phyloP scores from a whole-genome alignment of 2,329 filamentous ascomycete genomes.

The Orbilia brochopaga region DNA sequence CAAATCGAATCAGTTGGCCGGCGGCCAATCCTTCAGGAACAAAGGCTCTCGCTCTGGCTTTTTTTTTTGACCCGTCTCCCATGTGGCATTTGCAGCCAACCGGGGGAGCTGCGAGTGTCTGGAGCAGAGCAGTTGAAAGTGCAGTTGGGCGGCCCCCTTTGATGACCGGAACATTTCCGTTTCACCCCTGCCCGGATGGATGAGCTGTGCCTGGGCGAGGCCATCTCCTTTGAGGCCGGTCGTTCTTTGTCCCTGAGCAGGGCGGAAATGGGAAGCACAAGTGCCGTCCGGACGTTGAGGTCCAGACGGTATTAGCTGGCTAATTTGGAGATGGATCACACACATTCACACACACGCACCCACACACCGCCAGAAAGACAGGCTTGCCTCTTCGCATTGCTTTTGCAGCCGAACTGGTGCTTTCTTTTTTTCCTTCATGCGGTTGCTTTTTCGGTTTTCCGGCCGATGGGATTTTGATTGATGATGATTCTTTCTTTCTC shows the following conservation, averaged over 20 bases:
- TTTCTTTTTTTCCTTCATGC: constrained; percentile 5
- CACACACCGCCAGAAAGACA: constrained; percentile 28
- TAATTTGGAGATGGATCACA: constrained; percentile 23
- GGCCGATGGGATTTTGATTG: constrained; percentile 23
- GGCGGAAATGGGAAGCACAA: constrained; percentile 38
- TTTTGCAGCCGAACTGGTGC: constrained; percentile 16
- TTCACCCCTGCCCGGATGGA: constrained; percentile 29
- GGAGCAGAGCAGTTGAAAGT: background rate
- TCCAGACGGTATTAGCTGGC: constrained; percentile 8
- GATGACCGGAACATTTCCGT: constrained; percentile 47
- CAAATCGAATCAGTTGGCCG: constrained; percentile 22
- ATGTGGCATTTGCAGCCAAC: constrained; percentile 51
- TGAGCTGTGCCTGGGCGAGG: constrained; percentile 2
- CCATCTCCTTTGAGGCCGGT: too few species aligned
- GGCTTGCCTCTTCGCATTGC: constrained; percentile 21
- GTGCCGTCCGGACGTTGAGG: constrained; percentile 30
- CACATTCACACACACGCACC: constrained; percentile 37
- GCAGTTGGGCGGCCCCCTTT: constrained; percentile 43
- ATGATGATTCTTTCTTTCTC: constrained; percentile 47
- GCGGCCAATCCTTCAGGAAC: constrained; percentile 4
- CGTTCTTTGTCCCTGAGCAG: background rate
- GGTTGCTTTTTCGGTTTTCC: constrained; percentile 6
- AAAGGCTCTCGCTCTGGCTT: constrained; percentile 14
- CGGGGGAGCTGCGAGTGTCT: constrained; percentile 38
- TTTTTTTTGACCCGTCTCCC: constrained; percentile 21